phyloP scores from a whole-genome alignment of 2,329 filamentous ascomycete species.

The Parastagonospora nodorum region DNA sequence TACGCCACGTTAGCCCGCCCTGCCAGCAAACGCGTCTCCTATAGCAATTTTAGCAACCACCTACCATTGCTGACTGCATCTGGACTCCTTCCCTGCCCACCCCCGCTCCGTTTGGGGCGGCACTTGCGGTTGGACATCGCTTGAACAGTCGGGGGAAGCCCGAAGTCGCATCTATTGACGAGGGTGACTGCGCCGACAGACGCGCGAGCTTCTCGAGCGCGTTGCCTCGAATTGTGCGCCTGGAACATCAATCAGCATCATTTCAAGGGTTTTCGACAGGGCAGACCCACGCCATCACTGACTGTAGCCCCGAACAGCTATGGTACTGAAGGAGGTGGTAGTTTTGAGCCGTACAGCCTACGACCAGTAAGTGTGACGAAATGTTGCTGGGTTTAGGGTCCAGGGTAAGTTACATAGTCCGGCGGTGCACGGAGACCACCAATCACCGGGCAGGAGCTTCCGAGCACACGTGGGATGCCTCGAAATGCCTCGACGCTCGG shows the following conservation, averaged over 20 bases:
- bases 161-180: slow-evolving; percentile 30
- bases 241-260: slow-evolving; percentile 10
- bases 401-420: slow-evolving; percentile 1
- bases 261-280: too few relatives aligned
- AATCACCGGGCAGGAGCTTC: neutral
- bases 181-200: slow-evolving; percentile 49
- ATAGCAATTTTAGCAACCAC: slow-evolving; percentile 1
- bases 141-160: slow-evolving; percentile 52
- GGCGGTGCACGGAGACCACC: slow-evolving; percentile 1
- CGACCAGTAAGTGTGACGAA: slow-evolving; percentile 13
- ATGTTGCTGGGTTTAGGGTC: slow-evolving; percentile 7
- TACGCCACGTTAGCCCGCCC: slow-evolving; percentile 43
- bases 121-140: slow-evolving; percentile 33
- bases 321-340: neutral
- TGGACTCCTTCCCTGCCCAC: slow-evolving; percentile 6
- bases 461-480: neutral
- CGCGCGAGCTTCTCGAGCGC: slow-evolving; percentile 58
- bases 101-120: slow-evolving; percentile 16
- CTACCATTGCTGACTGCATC: slow-evolving; percentile 46
- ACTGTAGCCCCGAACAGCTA: neutral
- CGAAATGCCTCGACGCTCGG: neutral
- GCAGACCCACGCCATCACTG: slow-evolving; percentile 10
- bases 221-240: slow-evolving; percentile 50
- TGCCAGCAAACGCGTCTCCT: neutral
- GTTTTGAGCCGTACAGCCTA: neutral